Conservation (phyloP, 495 filamentous ascomycete genomes). For the Friedmanniomyces simplex region DNA sequence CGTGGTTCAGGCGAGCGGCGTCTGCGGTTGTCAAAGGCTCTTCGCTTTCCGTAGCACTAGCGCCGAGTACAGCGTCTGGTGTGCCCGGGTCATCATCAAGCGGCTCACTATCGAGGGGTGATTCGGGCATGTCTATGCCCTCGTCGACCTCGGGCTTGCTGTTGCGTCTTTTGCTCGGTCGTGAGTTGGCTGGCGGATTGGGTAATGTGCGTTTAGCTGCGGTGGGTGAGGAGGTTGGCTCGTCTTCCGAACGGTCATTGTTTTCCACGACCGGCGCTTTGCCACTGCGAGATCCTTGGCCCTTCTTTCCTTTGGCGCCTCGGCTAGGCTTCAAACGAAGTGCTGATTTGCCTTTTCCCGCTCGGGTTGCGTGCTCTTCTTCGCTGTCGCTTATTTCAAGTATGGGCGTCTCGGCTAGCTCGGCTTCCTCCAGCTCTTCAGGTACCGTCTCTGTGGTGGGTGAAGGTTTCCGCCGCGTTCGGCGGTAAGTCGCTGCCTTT, state of each 20-base stretch:
- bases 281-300: not conserved
- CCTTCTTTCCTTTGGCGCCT: conserved; percentile 21
- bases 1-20: conserved; percentile 33
- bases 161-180: not conserved
- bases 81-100: not conserved
- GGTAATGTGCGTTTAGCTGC: conserved; percentile 8
- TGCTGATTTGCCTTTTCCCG: conserved; percentile 38
- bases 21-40: not conserved
- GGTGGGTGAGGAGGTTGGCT: conserved; percentile 4
- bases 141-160: conserved; percentile 15
- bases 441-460: not conserved
- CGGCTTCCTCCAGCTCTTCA: not conserved
- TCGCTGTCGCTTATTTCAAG: conserved; percentile 7
- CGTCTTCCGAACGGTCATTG: conserved; percentile 32
- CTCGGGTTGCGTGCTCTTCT: not conserved
- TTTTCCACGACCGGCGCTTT: conserved; percentile 18
- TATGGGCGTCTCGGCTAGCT: not conserved
- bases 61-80: not conserved
- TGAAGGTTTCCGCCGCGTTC: not conserved
- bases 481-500: not conserved
- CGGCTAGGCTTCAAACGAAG: conserved; percentile 21
- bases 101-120: conserved; percentile 8
- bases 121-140: conserved; percentile 22
- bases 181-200: not conserved
- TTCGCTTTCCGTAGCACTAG: not conserved